These are phyloP conservation scores for Aspergillus steynii DNA, from an alignment of 495 filamentous ascomycete genomes.

Conservation along the genomic window DNA sequence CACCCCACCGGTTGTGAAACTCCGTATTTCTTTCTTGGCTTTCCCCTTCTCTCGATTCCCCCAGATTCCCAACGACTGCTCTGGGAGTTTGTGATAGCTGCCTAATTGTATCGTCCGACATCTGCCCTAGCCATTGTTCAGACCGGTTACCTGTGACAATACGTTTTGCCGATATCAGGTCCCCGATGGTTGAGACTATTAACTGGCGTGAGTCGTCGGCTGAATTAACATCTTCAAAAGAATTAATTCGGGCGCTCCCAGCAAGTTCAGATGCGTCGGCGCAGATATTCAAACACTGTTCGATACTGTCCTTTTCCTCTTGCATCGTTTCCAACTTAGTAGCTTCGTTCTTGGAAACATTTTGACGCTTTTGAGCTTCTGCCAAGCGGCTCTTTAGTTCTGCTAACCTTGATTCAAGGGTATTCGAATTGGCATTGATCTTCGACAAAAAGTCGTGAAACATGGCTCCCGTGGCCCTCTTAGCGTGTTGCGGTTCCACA, in stretches of 20 bases:
- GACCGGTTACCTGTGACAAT: slow-evolving; percentile 28
- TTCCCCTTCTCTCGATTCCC: too few species aligned
- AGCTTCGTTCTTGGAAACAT: too few species aligned
- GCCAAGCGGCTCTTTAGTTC: too few species aligned
- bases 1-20: too few species aligned
- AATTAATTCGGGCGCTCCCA: slow-evolving; percentile 25
- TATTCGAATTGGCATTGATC: neutral
- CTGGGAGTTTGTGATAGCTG: too few species aligned
- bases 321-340: slow-evolving; percentile 6
- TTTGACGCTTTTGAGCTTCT: too few species aligned
- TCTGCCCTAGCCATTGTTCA: too few species aligned
- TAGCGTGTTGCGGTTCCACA: too few species aligned
- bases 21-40: too few species aligned
- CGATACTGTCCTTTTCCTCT: slow-evolving; percentile 25
- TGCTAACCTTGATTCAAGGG: neutral
- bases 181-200: slow-evolving; percentile 37
- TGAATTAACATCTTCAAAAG: slow-evolving; percentile 31
- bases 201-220: slow-evolving; percentile 33
- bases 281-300: slow-evolving; percentile 29
- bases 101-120: slow-evolving; percentile 16
- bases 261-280: slow-evolving; percentile 23
- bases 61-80: too few species aligned
- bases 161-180: slow-evolving; percentile 32
- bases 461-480: neutral
- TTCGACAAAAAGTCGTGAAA: neutral